These are phyloP conservation scores for Daedaleopsis sinensis DNA, from an alignment of 768 basidiomycete species.

Conservation along the genomic window DNA sequence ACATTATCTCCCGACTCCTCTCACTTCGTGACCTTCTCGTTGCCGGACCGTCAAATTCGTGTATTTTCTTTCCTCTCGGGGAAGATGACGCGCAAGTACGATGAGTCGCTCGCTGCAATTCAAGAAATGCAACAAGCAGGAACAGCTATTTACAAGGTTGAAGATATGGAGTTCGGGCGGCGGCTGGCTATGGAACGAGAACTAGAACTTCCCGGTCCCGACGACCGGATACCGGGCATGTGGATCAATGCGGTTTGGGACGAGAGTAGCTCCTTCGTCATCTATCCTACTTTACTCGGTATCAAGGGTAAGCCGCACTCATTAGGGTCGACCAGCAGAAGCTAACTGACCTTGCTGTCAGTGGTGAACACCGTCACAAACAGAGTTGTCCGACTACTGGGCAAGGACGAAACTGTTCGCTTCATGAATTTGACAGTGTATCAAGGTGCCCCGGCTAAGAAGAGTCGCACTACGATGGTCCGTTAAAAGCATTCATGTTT, in stretches of 20 bases:
- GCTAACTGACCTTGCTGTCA: slow-evolving; percentile 34
- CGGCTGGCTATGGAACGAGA: slow-evolving; percentile 93
- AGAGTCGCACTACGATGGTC: slow-evolving; percentile 80
- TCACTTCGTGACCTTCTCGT: slow-evolving; percentile 90
- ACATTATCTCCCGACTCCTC: slow-evolving; percentile 88
- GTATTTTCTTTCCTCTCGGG: slow-evolving; percentile 91
- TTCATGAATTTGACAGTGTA: slow-evolving; percentile 90
- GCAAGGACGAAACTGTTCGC: slow-evolving; percentile 92
- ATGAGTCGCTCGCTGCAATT: slow-evolving; percentile 89
- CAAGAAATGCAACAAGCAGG: slow-evolving; percentile 99
- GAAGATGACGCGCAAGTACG: slow-evolving; percentile 90
- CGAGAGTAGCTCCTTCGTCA: slow-evolving; percentile 91
- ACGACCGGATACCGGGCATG: slow-evolving; percentile 70
- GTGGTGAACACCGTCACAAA: slow-evolving; percentile 96
- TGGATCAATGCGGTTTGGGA: slow-evolving; percentile 97
- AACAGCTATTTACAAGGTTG: slow-evolving; percentile 87
- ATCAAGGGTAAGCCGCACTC: slow-evolving; percentile 74
- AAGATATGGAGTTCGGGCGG: slow-evolving; percentile 99
- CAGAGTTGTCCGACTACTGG: slow-evolving; percentile 82
- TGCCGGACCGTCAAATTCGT: slow-evolving; percentile 92
- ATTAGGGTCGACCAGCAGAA: background rate
- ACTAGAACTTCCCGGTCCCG: slow-evolving; percentile 79
- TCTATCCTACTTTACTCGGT: slow-evolving; percentile 93
- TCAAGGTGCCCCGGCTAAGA: slow-evolving; percentile 92
- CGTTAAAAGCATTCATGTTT: slow-evolving; percentile 27